Conservation (phyloP, 768 basidiomycete species). For the Coprinellus aureogranulatus region DNA sequence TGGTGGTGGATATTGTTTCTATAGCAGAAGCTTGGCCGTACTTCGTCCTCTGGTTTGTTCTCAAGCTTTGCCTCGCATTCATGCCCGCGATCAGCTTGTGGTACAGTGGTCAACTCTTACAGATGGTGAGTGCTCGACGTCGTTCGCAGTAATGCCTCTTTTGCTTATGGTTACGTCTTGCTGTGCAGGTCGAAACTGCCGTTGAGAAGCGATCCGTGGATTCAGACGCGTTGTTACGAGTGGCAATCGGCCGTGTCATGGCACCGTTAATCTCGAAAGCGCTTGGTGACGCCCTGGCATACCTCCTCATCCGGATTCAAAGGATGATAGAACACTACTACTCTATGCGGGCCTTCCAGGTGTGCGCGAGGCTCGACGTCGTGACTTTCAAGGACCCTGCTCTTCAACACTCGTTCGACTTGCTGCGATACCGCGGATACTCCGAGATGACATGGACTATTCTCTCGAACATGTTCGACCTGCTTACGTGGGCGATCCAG, state of each 20-base stretch:
- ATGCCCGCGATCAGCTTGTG: slow-evolving; percentile 65
- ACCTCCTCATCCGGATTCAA: slow-evolving; percentile 50
- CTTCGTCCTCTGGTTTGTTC: slow-evolving; percentile 42
- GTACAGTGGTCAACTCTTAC: slow-evolving; percentile 66
- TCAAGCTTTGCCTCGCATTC: slow-evolving; percentile 45
- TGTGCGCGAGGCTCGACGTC: slow-evolving; percentile 71
- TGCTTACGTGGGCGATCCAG: slow-evolving; percentile 34
- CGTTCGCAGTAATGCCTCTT: too few species aligned
- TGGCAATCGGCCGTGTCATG: slow-evolving; percentile 52
- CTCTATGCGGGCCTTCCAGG: slow-evolving; percentile 59
- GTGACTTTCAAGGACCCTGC: slow-evolving; percentile 71
- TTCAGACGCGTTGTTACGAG: slow-evolving; percentile 48
- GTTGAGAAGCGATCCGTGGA: slow-evolving; percentile 64
- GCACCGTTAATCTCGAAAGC: slow-evolving; percentile 49
- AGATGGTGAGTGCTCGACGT: slow-evolving; percentile 64
- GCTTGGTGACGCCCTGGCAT: slow-evolving; percentile 36
- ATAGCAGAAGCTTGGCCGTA: slow-evolving; percentile 33
- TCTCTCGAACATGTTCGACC: slow-evolving; percentile 40
- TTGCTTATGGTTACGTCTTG: background rate
- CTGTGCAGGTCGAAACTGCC: slow-evolving; percentile 59
- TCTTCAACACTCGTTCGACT: slow-evolving; percentile 62
- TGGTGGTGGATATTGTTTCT: too few species aligned
- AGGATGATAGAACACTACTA: slow-evolving; percentile 59
- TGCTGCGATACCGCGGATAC: slow-evolving; percentile 43
- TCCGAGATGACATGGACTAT: slow-evolving; percentile 61